phyloP scores from a whole-genome alignment of 768 basidiomycete genomes.

The Amanita rubescens region DNA sequence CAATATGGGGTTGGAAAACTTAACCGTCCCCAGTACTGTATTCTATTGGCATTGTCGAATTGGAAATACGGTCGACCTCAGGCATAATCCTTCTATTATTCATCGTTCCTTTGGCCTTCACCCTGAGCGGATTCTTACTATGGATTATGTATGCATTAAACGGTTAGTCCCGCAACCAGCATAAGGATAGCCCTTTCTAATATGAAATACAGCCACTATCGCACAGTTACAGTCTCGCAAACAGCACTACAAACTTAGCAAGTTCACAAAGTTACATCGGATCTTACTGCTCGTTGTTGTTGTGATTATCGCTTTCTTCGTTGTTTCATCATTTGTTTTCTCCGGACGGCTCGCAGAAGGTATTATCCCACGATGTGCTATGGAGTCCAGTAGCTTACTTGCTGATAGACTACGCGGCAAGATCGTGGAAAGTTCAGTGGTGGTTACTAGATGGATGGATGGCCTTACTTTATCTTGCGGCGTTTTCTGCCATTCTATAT shows the following conservation, averaged over 20 bases:
- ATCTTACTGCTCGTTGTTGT: conserved; percentile 79
- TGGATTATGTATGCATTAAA: conserved; percentile 94
- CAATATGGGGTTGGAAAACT: neutral
- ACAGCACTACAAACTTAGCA: conserved; percentile 76
- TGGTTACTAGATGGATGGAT: conserved; percentile 96
- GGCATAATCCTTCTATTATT: conserved; percentile 80
- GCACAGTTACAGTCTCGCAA: conserved; percentile 78
- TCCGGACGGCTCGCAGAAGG: conserved; percentile 89
- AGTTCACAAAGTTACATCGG: conserved; percentile 84
- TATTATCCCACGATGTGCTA: conserved; percentile 21
- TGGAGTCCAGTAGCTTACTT: conserved; percentile 1
- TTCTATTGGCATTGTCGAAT: conserved; percentile 89
- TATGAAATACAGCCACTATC: conserved; percentile 62
- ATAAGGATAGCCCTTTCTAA: neutral
- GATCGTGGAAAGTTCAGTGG: conserved; percentile 88
- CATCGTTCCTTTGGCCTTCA: conserved; percentile 91
- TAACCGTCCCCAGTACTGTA: conserved; percentile 58
- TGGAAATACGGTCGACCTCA: conserved; percentile 87
- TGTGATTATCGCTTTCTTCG: conserved; percentile 83
- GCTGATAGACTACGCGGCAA: conserved; percentile 76
- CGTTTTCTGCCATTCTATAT: conserved; percentile 77
- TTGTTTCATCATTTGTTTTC: conserved; percentile 87
- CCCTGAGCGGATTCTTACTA: conserved; percentile 89
- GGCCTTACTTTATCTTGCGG: conserved; percentile 76
- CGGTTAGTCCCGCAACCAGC: conserved; percentile 38